Percentiles rank a stretch among this genome's conserved stretches.
phyloP scores from a whole-genome alignment of 2,329 filamentous ascomycete genomes.

The Lasiodiplodia sp. region DNA sequence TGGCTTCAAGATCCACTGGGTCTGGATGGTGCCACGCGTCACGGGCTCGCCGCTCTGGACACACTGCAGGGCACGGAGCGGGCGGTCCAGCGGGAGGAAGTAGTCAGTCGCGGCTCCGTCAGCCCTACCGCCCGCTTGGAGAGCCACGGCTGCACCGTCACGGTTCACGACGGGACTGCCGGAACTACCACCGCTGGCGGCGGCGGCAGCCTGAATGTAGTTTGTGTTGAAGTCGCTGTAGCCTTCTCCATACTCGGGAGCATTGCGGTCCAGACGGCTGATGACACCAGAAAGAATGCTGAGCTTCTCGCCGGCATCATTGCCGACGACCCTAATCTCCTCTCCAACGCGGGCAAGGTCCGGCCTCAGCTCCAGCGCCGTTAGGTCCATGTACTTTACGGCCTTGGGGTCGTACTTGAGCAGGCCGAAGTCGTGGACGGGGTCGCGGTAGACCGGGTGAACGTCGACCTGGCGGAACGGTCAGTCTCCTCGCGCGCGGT shows the following conservation, averaged over 20 bases:
- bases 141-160: constrained; percentile 86
- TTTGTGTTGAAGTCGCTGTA: constrained; percentile 97
- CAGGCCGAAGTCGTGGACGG: constrained; percentile 98
- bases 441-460: constrained; percentile 95
- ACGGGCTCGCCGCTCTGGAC: constrained; percentile 79
- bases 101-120: constrained; percentile 98
- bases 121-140: constrained; percentile 91
- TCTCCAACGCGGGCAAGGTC: constrained; percentile 86
- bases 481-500: constrained; percentile 30
- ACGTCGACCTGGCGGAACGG: constrained; percentile 76
- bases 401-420: constrained; percentile 93
- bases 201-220: constrained; percentile 97
- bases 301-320: constrained; percentile 97
- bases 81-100: constrained; percentile 91
- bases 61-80: constrained; percentile 83
- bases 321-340: constrained; percentile 96
- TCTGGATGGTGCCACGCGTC: constrained; percentile 95
- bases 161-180: constrained; percentile 97
- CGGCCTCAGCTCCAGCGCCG: constrained; percentile 79
- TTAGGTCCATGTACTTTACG: constrained; percentile 96
- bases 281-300: constrained; percentile 98
- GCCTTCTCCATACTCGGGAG: constrained; percentile 95
- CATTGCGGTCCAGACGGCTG: constrained; percentile 92
- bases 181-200: constrained; percentile 96
- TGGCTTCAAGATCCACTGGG: constrained; percentile 94